A percentile compares a stretch with the other conserved stretches of the same genome.
Conservation (phyloP, 2,329 filamentous ascomycete genomes). For the Didymella lethalis region DNA sequence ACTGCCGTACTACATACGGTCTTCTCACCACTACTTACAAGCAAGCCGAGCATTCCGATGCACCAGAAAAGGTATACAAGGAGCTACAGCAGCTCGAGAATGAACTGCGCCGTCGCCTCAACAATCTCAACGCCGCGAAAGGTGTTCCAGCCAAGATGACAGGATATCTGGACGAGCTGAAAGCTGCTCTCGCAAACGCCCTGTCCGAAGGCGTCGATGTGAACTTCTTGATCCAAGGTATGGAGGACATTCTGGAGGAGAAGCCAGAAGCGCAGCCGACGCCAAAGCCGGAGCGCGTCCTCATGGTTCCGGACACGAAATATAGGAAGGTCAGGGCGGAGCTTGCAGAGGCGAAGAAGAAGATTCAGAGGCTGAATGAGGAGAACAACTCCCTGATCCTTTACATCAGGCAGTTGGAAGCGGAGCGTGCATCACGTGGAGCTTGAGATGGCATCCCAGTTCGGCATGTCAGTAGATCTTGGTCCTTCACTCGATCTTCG, state of each 20-base stretch:
- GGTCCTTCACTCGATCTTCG: background rate
- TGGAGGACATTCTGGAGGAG: conserved; percentile 19
- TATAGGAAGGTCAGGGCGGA: conserved; percentile 24
- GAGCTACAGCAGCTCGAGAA: conserved; percentile 28
- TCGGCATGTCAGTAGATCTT: background rate
- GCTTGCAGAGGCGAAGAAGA: conserved; percentile 23
- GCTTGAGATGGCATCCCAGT: background rate
- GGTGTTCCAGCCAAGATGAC: conserved; percentile 31
- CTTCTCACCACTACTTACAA: conserved; percentile 27
- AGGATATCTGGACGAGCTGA: conserved; percentile 27
- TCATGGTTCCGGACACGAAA: conserved; percentile 26
- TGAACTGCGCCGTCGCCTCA: conserved; percentile 26
- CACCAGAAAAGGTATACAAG: conserved; percentile 28
- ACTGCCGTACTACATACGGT: conserved; percentile 31
- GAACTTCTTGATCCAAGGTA: conserved; percentile 20
- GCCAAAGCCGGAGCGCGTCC: conserved; percentile 21
- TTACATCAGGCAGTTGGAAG: conserved; percentile 25
- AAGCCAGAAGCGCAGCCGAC: conserved; percentile 14
- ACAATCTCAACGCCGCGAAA: conserved; percentile 25
- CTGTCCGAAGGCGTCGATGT: conserved; percentile 21
- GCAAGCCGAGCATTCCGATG: conserved; percentile 17
- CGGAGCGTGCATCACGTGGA: background rate
- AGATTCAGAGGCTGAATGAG: conserved; percentile 29
- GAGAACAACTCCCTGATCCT: conserved; percentile 33
- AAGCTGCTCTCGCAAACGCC: conserved; percentile 21